Percentiles rank a stretch among this genome's conserved stretches.
phyloP scores from a whole-genome alignment of 2,329 filamentous ascomycete species.

The Pezicula radicicola region DNA sequence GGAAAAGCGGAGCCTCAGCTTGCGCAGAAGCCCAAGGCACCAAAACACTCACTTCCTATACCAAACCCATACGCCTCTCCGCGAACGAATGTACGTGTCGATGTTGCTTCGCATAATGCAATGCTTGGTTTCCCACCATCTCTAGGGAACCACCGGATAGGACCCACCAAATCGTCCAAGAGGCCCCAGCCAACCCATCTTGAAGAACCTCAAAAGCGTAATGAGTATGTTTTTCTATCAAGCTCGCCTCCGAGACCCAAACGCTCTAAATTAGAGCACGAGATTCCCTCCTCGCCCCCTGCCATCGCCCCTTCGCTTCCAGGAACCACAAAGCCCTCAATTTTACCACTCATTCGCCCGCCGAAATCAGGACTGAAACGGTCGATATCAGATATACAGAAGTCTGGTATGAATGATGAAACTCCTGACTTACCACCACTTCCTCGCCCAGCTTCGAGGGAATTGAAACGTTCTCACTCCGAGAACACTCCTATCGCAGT shows the following conservation, averaged over 20 bases:
- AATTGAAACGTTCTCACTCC: background rate
- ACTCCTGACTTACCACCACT: no score
- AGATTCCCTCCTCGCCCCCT: constrained; percentile 1
- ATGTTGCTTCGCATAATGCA: background rate
- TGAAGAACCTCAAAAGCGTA: constrained; percentile 9
- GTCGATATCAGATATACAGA: background rate
- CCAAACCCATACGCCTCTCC: background rate
- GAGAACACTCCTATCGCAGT: background rate
- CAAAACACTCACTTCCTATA: background rate
- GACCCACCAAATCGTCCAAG: constrained; percentile 6
- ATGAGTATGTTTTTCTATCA: constrained; percentile 27
- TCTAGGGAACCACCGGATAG: constrained; percentile 20
- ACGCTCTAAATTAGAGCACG: constrained; percentile 1
- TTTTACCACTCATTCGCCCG: constrained; percentile 19
- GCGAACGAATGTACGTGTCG: background rate
- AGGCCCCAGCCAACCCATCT: constrained; percentile 16
- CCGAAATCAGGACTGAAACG: background rate
- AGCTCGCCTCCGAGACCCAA: constrained; percentile 23
- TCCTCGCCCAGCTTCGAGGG: background rate
- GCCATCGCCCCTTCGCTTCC: constrained; percentile 5
- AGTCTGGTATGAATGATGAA: constrained; percentile 5
- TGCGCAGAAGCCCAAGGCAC: background rate
- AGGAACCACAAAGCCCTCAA: constrained; percentile 14
- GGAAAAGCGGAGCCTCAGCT: constrained; percentile 1
- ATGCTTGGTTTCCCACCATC: constrained; percentile 13